Conservation (phyloP, 2,329 filamentous ascomycete genomes). For the Trichoderma sp. region DNA sequence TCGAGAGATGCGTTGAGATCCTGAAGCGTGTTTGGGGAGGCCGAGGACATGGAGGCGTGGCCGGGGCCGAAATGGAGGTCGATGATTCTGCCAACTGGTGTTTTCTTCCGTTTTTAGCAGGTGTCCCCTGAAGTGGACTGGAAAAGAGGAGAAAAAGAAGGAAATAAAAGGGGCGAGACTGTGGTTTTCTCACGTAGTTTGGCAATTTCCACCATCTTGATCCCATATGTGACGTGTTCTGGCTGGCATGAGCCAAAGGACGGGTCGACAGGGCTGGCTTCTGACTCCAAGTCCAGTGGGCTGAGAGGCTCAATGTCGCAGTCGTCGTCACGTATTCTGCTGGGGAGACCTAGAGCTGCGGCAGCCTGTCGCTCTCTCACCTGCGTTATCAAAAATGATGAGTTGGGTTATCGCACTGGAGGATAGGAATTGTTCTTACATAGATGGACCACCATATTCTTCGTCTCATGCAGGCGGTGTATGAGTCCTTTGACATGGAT, state of each 20-base stretch:
- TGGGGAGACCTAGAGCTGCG: conserved; percentile 36
- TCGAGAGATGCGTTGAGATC: conserved; percentile 32
- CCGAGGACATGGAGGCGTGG: conserved; percentile 25
- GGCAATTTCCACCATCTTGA: conserved; percentile 40
- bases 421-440: conserved; percentile 30
- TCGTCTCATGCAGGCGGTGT: conserved; percentile 37
- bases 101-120: neutral
- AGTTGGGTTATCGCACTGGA: neutral
- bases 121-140: neutral
- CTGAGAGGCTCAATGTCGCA: conserved; percentile 38
- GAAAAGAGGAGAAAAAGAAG: neutral
- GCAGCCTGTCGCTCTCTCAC: conserved; percentile 38
- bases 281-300: conserved; percentile 31
- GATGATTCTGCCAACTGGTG: conserved; percentile 34
- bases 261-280: conserved; percentile 23
- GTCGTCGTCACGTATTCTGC: conserved; percentile 38
- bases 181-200: conserved; percentile 29
- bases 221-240: conserved; percentile 35
- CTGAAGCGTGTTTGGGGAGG: conserved; percentile 9
- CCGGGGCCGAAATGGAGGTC: conserved; percentile 38
- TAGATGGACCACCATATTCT: conserved; percentile 55
- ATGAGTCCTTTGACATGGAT: conserved; percentile 28
- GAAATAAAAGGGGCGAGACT: neutral
- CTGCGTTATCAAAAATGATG: conserved; percentile 18
- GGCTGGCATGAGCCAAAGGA: conserved; percentile 31